phyloP scores from a whole-genome alignment of 2,329 filamentous ascomycete species.

The Scedosporium boydii region DNA sequence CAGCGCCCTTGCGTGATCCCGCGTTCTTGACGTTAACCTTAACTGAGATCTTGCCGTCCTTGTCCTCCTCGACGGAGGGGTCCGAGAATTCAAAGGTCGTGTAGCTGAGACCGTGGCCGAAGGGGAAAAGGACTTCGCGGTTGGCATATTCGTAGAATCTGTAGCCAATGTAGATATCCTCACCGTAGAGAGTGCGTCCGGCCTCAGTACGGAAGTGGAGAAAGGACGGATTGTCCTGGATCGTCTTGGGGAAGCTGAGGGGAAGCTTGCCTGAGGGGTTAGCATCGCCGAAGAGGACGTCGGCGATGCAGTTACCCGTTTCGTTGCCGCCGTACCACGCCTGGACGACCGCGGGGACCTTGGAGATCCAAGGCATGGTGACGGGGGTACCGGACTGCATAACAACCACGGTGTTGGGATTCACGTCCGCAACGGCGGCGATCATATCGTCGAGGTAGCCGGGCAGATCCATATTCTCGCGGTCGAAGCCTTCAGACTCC shows the following conservation, averaged over 20 bases:
- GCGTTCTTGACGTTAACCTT: constrained; percentile 50
- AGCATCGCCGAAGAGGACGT: constrained; percentile 64
- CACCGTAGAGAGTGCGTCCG: constrained; percentile 64
- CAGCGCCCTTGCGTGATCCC: constrained; percentile 41
- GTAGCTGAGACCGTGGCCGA: constrained; percentile 74
- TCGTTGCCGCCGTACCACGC: constrained; percentile 85
- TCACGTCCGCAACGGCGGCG: constrained; percentile 51
- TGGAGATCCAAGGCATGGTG: constrained; percentile 57
- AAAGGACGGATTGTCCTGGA: constrained; percentile 66
- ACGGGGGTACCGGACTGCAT: constrained; percentile 72
- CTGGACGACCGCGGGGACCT: constrained; percentile 49
- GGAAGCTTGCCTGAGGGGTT: constrained; percentile 70
- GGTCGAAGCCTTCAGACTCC: constrained; percentile 72
- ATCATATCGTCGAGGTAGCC: constrained; percentile 63
- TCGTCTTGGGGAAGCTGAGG: constrained; percentile 57
- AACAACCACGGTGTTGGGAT: constrained; percentile 62
- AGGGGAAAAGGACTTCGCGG: constrained; percentile 59
- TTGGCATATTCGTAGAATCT: constrained; percentile 66
- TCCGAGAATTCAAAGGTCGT: constrained; percentile 54
- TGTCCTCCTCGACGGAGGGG: constrained; percentile 33
- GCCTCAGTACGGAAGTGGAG: constrained; percentile 65
- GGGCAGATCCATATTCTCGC: constrained; percentile 70
- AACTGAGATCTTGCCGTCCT: constrained; percentile 37
- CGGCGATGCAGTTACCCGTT: constrained; percentile 70
- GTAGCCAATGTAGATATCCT: constrained; percentile 75